A percentile compares a stretch with the other conserved stretches of the same genome.
These are phyloP conservation scores for Marasmius fiardii DNA, from an alignment of 1,284 basidiomycete species.

Conservation along the genomic window DNA sequence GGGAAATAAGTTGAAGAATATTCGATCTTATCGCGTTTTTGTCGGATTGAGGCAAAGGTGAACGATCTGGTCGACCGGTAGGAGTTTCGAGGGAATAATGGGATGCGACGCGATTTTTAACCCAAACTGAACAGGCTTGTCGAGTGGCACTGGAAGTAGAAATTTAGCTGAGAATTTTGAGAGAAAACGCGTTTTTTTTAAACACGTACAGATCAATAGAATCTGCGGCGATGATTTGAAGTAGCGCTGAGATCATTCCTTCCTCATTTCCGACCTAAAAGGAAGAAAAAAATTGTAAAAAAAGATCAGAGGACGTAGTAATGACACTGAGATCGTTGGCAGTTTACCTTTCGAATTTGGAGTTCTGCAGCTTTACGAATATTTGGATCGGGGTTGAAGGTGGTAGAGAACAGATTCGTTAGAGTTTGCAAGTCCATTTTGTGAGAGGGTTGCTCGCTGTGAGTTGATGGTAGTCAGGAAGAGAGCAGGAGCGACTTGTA, in stretches of 20 bases:
- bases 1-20: conserved; percentile 67
- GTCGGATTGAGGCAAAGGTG: conserved; percentile 62
- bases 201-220: conserved; percentile 70
- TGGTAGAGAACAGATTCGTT: conserved; percentile 74
- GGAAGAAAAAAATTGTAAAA: too few relatives aligned
- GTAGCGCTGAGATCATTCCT: conserved; percentile 73
- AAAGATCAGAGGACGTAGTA: too few relatives aligned
- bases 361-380: conserved; percentile 79
- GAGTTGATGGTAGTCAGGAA: not conserved
- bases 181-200: conserved; percentile 37
- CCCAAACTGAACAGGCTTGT: conserved; percentile 77
- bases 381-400: conserved; percentile 82
- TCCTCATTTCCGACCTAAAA: conserved; percentile 69
- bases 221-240: conserved; percentile 79
- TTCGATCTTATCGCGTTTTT: conserved; percentile 63
- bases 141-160: conserved; percentile 57
- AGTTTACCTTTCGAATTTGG: conserved; percentile 74
- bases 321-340: conserved; percentile 1
- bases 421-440: conserved; percentile 76
- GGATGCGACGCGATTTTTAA: conserved; percentile 79
- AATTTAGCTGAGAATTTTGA: conserved; percentile 5
- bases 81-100: conserved; percentile 52
- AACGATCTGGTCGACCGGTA: conserved; percentile 50
- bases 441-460: not conserved
- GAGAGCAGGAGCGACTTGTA: not conserved